A percentile compares a stretch with the other conserved stretches of the same genome.
phyloP scores from a whole-genome alignment of 2,329 filamentous ascomycete species.

The Ascochyta lentis region DNA sequence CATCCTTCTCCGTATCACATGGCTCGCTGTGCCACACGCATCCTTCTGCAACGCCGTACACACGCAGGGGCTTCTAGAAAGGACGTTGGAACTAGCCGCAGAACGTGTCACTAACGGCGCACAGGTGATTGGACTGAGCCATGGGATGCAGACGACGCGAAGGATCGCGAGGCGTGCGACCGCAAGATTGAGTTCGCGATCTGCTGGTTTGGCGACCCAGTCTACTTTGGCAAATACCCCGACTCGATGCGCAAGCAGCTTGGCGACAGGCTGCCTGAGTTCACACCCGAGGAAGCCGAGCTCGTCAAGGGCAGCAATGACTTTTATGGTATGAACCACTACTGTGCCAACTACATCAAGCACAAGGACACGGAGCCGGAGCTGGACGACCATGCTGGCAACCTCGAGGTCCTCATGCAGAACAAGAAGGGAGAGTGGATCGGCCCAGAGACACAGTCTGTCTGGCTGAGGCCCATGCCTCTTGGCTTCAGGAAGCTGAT shows the following conservation, averaged over 20 bases:
- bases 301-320: constrained; percentile 88
- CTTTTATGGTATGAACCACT: constrained; percentile 96
- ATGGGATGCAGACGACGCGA: constrained; percentile 78
- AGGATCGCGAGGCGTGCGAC: constrained; percentile 76
- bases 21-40: neutral
- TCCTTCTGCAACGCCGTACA: constrained; percentile 5
- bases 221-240: constrained; percentile 85
- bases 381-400: constrained; percentile 73
- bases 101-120: constrained; percentile 3
- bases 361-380: constrained; percentile 69
- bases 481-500: constrained; percentile 76
- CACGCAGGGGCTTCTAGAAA: constrained; percentile 5
- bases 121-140: constrained; percentile 79
- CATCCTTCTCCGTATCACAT: neutral
- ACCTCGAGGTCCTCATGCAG: constrained; percentile 74
- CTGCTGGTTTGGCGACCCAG: constrained; percentile 85
- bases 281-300: constrained; percentile 73
- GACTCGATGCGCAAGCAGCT: constrained; percentile 83
- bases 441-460: constrained; percentile 80
- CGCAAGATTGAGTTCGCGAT: constrained; percentile 89
- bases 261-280: constrained; percentile 76
- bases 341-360: constrained; percentile 86
- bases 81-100: neutral
- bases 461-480: constrained; percentile 80
- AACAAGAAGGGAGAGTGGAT: constrained; percentile 77